These are phyloP conservation scores for Neofusicoccum ribis DNA, from an alignment of 2,329 filamentous ascomycete genomes.

Conservation along the genomic window DNA sequence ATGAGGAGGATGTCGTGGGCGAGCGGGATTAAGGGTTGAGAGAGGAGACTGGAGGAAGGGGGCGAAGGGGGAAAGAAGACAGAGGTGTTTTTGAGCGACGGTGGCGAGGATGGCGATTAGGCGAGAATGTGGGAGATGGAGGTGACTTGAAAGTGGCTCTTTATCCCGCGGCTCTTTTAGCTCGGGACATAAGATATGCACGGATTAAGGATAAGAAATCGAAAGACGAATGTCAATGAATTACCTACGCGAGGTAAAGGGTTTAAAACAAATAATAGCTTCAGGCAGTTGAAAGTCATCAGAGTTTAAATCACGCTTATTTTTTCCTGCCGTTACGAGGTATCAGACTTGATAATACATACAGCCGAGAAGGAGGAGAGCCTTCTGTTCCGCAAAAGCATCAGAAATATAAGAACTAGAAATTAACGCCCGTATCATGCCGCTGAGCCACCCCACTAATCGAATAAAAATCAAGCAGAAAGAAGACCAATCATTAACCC, in stretches of 20 bases:
- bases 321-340: neutral
- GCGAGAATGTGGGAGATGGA: neutral
- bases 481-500: neutral
- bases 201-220: too few species aligned
- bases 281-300: neutral
- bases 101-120: neutral
- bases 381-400: neutral
- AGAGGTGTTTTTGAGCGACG: too few species aligned
- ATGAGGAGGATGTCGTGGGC: slow-evolving; percentile 41
- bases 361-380: neutral
- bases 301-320: neutral
- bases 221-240: too few species aligned
- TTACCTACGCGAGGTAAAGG: too few species aligned
- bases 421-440: slow-evolving; percentile 14
- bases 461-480: neutral
- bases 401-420: neutral
- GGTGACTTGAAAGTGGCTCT: too few species aligned
- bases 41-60: neutral
- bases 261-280: too few species aligned
- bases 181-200: too few species aligned
- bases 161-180: too few species aligned
- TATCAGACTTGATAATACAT: slow-evolving; percentile 10
- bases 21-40: neutral
- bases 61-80: neutral
- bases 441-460: neutral